These are phyloP conservation scores for Penicillium maclennaniae DNA, from an alignment of 495 filamentous ascomycete genomes.

Conservation along the genomic window DNA sequence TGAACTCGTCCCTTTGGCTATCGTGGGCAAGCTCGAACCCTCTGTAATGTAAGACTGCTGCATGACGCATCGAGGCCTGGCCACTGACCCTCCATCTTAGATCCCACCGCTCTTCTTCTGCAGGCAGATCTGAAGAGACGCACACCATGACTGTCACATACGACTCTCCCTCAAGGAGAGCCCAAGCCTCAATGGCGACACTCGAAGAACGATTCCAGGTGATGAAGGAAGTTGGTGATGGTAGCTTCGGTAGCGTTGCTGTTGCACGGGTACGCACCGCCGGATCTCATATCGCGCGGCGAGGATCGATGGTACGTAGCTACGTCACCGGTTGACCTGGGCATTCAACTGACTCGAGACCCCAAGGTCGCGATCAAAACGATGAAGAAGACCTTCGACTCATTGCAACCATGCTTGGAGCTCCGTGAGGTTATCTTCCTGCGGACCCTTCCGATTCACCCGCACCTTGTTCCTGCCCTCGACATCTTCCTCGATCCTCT, in stretches of 20 bases:
- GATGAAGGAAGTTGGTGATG: conserved; percentile 97
- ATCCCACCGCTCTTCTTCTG: conserved; percentile 35
- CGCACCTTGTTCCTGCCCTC: conserved; percentile 90
- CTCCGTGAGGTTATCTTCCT: conserved; percentile 96
- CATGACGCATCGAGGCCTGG: not conserved
- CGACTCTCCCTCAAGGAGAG: conserved; percentile 57
- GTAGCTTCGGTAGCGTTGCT: conserved; percentile 95
- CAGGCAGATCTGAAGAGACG: conserved; percentile 41
- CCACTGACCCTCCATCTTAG: conserved; percentile 17
- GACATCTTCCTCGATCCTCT: conserved; percentile 98
- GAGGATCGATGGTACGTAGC: conserved; percentile 77
- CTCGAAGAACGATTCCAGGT: conserved; percentile 92
- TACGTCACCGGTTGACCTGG: not conserved
- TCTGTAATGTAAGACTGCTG: conserved; percentile 3
- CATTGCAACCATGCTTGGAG: conserved; percentile 82
- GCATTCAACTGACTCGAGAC: not conserved
- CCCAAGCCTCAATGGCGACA: conserved; percentile 47
- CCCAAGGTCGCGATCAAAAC: conserved; percentile 95
- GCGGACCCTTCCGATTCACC: conserved; percentile 77
- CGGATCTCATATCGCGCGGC: conserved; percentile 80
- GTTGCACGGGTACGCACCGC: conserved; percentile 86
- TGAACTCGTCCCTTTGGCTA: conserved; percentile 13
- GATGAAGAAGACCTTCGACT: conserved; percentile 99
- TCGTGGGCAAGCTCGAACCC: conserved; percentile 13
- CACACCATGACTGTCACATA: conserved; percentile 65